Evolutionary conservation across 1,284 basidiomycete genomes (phyloP).

Genomic region (Hemileia vastatrix): DNA sequence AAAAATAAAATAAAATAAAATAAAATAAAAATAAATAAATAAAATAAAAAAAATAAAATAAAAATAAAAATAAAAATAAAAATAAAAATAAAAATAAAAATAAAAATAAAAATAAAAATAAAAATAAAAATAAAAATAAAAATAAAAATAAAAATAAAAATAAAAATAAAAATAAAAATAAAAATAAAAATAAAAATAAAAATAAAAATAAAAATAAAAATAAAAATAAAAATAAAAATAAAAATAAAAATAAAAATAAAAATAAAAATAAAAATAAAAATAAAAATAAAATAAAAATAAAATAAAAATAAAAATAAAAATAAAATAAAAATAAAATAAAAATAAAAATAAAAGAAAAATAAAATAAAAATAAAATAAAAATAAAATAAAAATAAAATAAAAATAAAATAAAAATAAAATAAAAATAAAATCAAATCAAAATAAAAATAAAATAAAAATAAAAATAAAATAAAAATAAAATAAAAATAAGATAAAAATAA

Average conservation of each 20-base stretch:
- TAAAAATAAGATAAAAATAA: not conserved
- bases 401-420: not conserved
- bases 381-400: not conserved
- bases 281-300: not conserved
- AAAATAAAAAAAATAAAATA: not conserved
- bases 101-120: not conserved
- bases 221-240: not conserved
- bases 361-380: not conserved
- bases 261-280: not conserved
- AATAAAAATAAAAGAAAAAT: not conserved
- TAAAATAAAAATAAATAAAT: not conserved
- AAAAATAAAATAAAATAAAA: not conserved
- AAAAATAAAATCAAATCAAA: not conserved
- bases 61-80: not conserved
- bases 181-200: not conserved
- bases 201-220: not conserved
- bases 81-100: not conserved
- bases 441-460: not conserved
- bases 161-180: not conserved
- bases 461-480: not conserved
- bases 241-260: not conserved
- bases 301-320: not conserved
- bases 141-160: not conserved
- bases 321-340: not conserved
- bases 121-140: not conserved